phyloP scores from a whole-genome alignment of 1,284 basidiomycete species.

The Ustilago vetiveriae region DNA sequence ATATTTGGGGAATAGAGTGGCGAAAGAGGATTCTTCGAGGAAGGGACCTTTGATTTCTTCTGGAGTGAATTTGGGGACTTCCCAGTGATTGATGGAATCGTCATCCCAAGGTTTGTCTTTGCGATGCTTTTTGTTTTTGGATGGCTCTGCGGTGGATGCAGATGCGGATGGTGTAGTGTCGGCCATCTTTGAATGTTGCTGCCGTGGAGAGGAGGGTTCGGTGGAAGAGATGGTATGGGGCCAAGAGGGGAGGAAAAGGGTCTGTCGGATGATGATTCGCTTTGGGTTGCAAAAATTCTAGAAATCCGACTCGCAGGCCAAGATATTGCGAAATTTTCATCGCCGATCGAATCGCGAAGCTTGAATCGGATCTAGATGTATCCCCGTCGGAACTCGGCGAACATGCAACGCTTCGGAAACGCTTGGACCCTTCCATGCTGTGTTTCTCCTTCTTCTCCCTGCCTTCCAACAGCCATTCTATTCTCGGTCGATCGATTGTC shows the following conservation, averaged over 20 bases:
- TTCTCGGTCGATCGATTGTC: too few relatives aligned
- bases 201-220: not conserved
- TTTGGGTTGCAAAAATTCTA: conserved; percentile 37
- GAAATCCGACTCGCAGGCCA: conserved; percentile 10
- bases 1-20: conserved; percentile 98
- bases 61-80: conserved; percentile 78
- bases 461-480: not conserved
- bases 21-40: conserved; percentile 94
- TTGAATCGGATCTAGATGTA: not conserved
- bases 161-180: conserved; percentile 13
- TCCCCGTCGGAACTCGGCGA: not conserved
- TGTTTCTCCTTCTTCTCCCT: not conserved
- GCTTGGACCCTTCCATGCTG: conserved; percentile 24
- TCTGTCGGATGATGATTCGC: too few relatives aligned
- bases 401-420: not conserved
- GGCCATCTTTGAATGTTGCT: not conserved
- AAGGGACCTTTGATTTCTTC: conserved; percentile 81
- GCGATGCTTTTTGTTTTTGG: conserved; percentile 65
- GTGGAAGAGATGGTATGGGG: not conserved
- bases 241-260: conserved; percentile 4
- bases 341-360: conserved; percentile 14
- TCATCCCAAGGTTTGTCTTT: conserved; percentile 81
- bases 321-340: conserved; percentile 28
- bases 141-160: conserved; percentile 6
- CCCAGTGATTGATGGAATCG: conserved; percentile 99